Evolutionary conservation across 179 eudicot genomes (phyloP).

Genomic region (Camellia oleifera): DNA sequence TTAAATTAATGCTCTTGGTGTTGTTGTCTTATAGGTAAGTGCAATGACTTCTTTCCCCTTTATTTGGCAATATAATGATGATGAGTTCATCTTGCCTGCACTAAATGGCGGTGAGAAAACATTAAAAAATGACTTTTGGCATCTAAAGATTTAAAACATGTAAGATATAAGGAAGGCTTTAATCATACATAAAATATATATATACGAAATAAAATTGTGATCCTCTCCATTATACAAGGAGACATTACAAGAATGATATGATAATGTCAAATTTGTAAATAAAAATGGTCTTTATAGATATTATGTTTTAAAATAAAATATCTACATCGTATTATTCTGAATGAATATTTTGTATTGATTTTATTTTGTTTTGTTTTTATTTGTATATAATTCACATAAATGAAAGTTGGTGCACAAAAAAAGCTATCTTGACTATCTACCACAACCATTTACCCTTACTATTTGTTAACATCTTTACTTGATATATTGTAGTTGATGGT

Average conservation of each 20-base stretch:
- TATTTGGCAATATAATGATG: slow-evolving; percentile 21
- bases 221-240: too few relatives aligned
- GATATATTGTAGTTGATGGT: background rate
- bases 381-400: background rate
- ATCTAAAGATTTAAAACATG: background rate
- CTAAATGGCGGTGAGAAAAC: background rate
- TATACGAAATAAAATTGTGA: too few relatives aligned
- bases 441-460: too few relatives aligned
- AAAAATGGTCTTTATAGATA: too few relatives aligned
- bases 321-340: too few relatives aligned
- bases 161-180: background rate
- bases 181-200: too few relatives aligned
- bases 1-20: slow-evolving; percentile 2
- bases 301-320: too few relatives aligned
- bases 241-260: too few relatives aligned
- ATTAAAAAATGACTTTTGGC: background rate
- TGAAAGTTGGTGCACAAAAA: background rate
- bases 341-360: too few relatives aligned
- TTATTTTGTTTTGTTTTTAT: too few relatives aligned
- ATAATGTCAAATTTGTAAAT: too few relatives aligned
- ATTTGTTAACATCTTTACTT: background rate
- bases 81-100: slow-evolving; percentile 20
- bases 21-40: slow-evolving; percentile 10
- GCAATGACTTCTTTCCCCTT: slow-evolving; percentile 11
- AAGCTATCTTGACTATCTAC: too few relatives aligned